phyloP scores from a whole-genome alignment of 768 basidiomycete genomes.

The Tricholoma hemisulphureum region DNA sequence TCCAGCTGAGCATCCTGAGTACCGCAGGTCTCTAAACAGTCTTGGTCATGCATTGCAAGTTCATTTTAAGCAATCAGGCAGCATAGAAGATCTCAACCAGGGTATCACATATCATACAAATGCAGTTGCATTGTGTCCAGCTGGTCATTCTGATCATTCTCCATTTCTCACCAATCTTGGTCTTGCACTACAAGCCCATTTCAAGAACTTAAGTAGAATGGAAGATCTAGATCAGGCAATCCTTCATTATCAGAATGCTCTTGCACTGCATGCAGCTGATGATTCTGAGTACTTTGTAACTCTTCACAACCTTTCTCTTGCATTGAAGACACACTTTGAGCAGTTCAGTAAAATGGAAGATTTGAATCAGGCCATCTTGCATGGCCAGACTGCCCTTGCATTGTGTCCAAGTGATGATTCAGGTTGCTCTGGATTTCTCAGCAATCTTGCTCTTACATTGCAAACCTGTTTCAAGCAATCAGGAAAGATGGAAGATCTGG shows the following conservation, averaged over 20 bases:
- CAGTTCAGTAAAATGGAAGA: no score
- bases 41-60: no score
- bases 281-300: no score
- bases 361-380: no score
- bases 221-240: conserved; percentile 11
- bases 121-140: conserved; percentile 10
- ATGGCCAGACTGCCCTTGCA: no score
- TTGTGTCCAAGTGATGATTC: not conserved
- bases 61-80: no score
- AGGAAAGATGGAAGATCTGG: conserved; percentile 24
- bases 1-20: no score
- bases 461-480: conserved; percentile 24
- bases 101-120: no score
- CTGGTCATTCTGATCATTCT: conserved; percentile 11
- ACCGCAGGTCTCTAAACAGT: no score
- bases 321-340: no score
- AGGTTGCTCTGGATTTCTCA: conserved; percentile 12
- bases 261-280: not conserved
- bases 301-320: no score
- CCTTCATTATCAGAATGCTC: not conserved
- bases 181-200: conserved; percentile 6
- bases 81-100: no score
- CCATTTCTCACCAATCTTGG: conserved; percentile 11
- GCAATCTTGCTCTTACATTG: conserved; percentile 28
- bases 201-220: conserved; percentile 3